Evolutionary conservation across 2,329 filamentous ascomycete species (phyloP), one percentile per base, ranked within the genome.

Genomic region (Chaetomiaceae sp.): DNA sequence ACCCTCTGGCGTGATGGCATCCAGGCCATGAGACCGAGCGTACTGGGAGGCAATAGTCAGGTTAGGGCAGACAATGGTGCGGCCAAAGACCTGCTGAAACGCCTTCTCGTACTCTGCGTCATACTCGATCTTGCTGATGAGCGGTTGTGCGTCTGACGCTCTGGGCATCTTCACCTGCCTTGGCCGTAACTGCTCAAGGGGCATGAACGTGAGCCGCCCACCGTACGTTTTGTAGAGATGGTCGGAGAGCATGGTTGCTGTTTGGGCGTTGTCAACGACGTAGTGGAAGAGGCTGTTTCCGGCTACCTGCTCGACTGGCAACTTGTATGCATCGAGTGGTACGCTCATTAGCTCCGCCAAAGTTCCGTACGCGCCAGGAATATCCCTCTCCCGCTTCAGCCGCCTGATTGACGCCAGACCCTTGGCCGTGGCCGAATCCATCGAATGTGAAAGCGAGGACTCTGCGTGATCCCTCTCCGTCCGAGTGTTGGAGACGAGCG

Each of bases 201-300:
- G 94, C 79, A 97, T 92, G 65, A 96, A 96, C 0, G 95, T 99
- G 16, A 99, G 81, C 65, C 94, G 83, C 11, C 94, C 94, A 14
- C 87, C 86, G 56, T 84, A 87, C 61, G 89, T 84, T 59, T 84
- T 85, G 66, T 90, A 87, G 25, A 99, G 76, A 13, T 84, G 80
- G 60, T 92, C 87, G 38, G 94, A 83, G 30, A 96, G 81, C 61
- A 83, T 82, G 1, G 89, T 90, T 1, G 91, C 90, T 0, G 91
- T 96, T 36, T 87, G 83, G 56, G 95, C 90, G 45, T 87, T 92
- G 67, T 99, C 92, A 38, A 97, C 92, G 10, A 99, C 85, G 61
- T 96, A 96, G 70, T 99, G 90, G 72, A 99, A 99, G 8, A 99
- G 77, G 67, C 90, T 95, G 58, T 85, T 86, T 16, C 94, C 94